A percentile compares a stretch with the other conserved stretches of the same genome.
phyloP scores from a whole-genome alignment of 306 rosid species.

The Cucurbita argyrosperma region DNA sequence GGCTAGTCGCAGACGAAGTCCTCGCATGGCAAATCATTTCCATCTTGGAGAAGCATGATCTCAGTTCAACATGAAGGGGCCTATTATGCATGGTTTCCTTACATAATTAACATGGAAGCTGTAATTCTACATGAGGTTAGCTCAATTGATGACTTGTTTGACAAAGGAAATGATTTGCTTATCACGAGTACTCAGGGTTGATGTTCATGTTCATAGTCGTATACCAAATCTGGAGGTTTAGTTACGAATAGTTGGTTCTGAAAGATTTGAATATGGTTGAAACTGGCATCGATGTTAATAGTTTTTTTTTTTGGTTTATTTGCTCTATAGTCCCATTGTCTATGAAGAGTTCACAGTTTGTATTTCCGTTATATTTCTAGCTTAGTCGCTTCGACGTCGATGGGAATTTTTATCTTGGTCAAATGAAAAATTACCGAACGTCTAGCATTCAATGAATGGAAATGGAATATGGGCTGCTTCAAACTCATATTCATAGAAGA shows the following conservation, averaged over 20 bases:
- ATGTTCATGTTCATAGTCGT: neutral
- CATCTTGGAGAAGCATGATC: conserved; percentile 11
- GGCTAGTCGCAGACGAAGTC: conserved; percentile 30
- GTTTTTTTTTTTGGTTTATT: neutral
- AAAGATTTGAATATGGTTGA: neutral
- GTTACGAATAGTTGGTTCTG: neutral
- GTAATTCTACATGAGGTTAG: neutral
- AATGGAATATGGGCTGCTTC: no score
- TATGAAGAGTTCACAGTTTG: no score
- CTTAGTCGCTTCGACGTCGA: no score
- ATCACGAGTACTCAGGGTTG: neutral
- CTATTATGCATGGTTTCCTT: neutral
- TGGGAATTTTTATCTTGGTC: no score
- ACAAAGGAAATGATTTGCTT: neutral
- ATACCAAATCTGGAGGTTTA: neutral
- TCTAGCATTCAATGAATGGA: neutral
- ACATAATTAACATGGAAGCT: neutral
- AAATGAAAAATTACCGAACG: neutral
- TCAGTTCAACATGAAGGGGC: neutral
- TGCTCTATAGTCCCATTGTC: neutral
- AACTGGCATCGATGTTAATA: neutral
- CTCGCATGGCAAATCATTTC: conserved; percentile 40
- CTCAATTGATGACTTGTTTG: neutral
- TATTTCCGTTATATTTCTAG: no score
- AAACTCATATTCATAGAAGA: neutral